Conservation (phyloP, 2,329 filamentous ascomycete species). For the Exophiala bonariae region DNA sequence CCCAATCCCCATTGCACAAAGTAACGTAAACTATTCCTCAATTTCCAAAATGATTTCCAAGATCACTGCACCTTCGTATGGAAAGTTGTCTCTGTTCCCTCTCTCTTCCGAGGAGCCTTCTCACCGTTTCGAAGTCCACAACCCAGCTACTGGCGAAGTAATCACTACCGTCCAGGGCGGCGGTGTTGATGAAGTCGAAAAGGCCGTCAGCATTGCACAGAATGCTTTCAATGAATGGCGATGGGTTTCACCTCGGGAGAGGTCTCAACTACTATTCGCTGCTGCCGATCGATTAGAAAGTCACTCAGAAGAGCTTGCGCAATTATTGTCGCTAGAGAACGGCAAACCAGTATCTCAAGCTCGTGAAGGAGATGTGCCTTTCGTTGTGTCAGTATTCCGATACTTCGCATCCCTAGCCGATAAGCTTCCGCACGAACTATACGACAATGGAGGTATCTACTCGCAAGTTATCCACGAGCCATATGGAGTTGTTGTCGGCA, state of each 20-base stretch:
- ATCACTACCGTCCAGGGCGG: constrained; percentile 12
- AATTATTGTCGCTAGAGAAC: constrained; percentile 29
- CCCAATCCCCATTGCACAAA: too few relatives aligned
- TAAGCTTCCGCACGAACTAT: constrained; percentile 14
- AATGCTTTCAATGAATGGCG: constrained; percentile 17
- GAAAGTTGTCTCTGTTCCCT: not conserved
- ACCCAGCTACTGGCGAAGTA: constrained; percentile 19
- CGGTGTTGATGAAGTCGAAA: constrained; percentile 8
- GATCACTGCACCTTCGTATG: not conserved
- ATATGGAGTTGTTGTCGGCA: constrained; percentile 39
- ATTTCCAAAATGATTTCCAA: not conserved
- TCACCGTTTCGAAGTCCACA: constrained; percentile 16
- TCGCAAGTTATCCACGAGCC: constrained; percentile 15
- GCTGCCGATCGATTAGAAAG: constrained; percentile 12
- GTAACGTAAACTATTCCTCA: not conserved
- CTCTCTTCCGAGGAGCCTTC: constrained; percentile 8
- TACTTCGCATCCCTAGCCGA: constrained; percentile 28
- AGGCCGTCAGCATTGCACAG: constrained; percentile 9
- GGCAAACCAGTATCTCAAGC: constrained; percentile 29
- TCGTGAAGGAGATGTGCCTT: constrained; percentile 20
- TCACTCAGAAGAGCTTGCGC: constrained; percentile 27
- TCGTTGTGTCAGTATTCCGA: constrained; percentile 25
- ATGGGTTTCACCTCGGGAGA: constrained; percentile 8
- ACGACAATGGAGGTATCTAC: constrained; percentile 12
- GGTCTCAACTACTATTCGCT: constrained; percentile 8